phyloP scores from a whole-genome alignment of 306 rosid species.

The Abrus pulchellus region DNA sequence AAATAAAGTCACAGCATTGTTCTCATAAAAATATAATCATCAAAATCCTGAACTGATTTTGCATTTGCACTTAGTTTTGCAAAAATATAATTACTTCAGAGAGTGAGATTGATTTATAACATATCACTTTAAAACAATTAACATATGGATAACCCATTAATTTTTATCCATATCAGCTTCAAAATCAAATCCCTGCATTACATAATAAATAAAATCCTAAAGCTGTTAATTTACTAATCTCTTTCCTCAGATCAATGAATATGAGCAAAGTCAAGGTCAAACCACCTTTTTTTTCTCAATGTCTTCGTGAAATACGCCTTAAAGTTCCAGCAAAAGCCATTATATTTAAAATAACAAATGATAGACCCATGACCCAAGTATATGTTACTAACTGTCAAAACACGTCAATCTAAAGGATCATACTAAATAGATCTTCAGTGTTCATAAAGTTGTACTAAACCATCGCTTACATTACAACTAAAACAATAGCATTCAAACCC shows the following conservation, averaged over 20 bases:
- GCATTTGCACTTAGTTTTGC: neutral
- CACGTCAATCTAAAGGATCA: conserved; percentile 1
- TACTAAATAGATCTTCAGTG: conserved; percentile 3
- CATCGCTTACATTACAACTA: conserved; percentile 2
- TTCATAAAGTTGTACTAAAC: neutral
- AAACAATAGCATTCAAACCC: conserved; percentile 1
- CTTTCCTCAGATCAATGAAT: neutral
- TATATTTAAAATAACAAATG: neutral
- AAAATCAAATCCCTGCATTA: neutral
- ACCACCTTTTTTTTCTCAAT: neutral
- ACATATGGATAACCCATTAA: neutral
- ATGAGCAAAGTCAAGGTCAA: neutral
- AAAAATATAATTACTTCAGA: conserved; percentile 14
- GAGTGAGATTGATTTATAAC: conserved; percentile 9
- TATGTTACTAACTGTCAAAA: neutral
- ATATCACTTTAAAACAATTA: neutral
- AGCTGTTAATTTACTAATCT: neutral
- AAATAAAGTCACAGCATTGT: neutral
- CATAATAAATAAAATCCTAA: neutral
- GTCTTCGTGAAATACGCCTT: neutral
- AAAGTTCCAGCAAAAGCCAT: neutral
- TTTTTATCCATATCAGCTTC: neutral
- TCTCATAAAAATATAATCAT: neutral
- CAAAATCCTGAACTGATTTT: neutral
- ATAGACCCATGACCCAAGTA: neutral